Percentiles rank a stretch among this genome's conserved stretches.
Conservation (phyloP, 768 basidiomycete species). For the Mycena polygramma region DNA sequence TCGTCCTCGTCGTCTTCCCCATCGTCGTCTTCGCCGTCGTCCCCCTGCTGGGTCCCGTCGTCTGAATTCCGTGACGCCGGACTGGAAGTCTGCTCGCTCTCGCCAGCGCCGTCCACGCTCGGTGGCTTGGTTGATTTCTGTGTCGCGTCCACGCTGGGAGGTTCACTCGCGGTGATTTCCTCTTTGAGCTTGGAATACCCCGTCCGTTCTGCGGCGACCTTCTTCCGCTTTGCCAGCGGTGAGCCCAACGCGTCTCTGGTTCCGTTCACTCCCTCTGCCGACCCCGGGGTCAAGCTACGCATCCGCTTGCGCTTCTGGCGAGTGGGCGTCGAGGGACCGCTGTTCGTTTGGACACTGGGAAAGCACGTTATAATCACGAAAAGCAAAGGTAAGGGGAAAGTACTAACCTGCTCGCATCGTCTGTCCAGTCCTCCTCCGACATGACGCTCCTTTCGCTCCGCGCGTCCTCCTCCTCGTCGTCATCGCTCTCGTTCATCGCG, state of each 20-base stretch:
- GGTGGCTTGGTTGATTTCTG: constrained; percentile 33
- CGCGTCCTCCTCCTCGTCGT: constrained; percentile 57
- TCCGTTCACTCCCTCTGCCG: constrained; percentile 60
- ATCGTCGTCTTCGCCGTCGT: constrained; percentile 64
- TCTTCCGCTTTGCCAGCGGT: constrained; percentile 86
- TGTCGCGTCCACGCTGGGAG: constrained; percentile 41
- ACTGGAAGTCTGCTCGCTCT: constrained; percentile 20
- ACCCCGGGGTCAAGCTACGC: constrained; percentile 76
- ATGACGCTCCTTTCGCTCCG: constrained; percentile 57
- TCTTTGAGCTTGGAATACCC: constrained; percentile 80
- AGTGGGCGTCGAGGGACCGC: constrained; percentile 56
- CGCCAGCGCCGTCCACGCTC: constrained; percentile 21
- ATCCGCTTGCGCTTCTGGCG: constrained; percentile 74
- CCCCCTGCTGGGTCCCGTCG: constrained; percentile 55
- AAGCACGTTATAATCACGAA: background rate
- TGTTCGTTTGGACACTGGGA: constrained; percentile 39
- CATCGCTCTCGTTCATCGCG: constrained; percentile 85
- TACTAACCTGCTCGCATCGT: constrained; percentile 59
- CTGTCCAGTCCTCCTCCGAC: constrained; percentile 69
- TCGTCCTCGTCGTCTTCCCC: constrained; percentile 77
- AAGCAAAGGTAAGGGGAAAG: background rate
- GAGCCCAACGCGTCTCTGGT: constrained; percentile 65
- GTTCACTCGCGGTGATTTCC: constrained; percentile 68
- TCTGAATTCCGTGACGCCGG: constrained; percentile 32
- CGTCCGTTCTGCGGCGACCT: constrained; percentile 73